Percentiles rank a stretch among this genome's conserved stretches.
Evolutionary conservation across 306 rosid genomes (phyloP).

Genomic region (Quercus engelmannii): DNA sequence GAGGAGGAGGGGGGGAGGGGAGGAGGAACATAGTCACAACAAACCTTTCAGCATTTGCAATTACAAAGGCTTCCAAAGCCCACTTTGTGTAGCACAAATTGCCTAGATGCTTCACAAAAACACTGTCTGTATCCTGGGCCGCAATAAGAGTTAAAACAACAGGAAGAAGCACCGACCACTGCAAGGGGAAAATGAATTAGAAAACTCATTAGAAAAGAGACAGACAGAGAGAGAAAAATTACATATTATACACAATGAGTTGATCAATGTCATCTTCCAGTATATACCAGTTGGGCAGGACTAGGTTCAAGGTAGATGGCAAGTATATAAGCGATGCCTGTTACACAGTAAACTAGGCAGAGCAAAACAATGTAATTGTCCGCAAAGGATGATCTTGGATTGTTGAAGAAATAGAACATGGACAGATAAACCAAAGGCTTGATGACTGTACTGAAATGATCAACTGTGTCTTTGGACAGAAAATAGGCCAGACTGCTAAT

Average conservation of each 20-base stretch:
- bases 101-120: conserved; percentile 33
- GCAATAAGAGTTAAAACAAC: conserved; percentile 85
- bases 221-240: not conserved
- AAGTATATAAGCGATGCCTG: conserved; percentile 84
- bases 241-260: too few species aligned
- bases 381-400: conserved; percentile 85
- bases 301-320: conserved; percentile 77
- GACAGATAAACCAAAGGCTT: conserved; percentile 93
- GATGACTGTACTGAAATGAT: conserved; percentile 70
- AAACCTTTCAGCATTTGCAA: conserved; percentile 87
- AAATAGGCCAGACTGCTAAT: conserved; percentile 92
- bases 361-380: conserved; percentile 72
- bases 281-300: conserved; percentile 80
- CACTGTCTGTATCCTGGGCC: conserved; percentile 44
- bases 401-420: conserved; percentile 99
- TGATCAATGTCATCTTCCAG: too few species aligned
- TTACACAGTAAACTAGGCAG: conserved; percentile 88
- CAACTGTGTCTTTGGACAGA: conserved; percentile 87
- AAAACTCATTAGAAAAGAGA: not conserved
- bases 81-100: conserved; percentile 80
- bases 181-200: conserved; percentile 21
- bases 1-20: not conserved
- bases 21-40: not conserved
- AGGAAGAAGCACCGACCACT: conserved; percentile 98
- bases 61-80: conserved; percentile 95